A percentile compares a stretch with the other conserved stretches of the same genome.
Evolutionary conservation across 306 rosid species (phyloP).

Genomic region (Glycine latifolia): DNA sequence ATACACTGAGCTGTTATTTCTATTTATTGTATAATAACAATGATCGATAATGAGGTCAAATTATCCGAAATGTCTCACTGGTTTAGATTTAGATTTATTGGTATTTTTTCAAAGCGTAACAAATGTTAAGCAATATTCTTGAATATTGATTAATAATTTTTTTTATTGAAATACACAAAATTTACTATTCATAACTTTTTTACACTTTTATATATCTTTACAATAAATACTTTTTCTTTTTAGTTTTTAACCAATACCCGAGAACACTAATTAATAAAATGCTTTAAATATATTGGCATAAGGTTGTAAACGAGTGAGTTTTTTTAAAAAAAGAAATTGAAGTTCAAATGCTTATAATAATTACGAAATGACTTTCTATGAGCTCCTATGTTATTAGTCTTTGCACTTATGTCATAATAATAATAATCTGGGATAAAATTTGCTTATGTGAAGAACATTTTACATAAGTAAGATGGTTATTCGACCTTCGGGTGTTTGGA

Average conservation of each 20-base stretch:
- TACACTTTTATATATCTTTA: no score
- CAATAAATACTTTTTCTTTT: no score
- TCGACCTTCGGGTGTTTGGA: background rate
- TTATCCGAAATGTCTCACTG: no score
- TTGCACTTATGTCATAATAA: background rate
- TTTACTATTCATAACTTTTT: no score
- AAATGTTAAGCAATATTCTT: no score
- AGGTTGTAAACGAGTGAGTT: background rate
- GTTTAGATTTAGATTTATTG: background rate
- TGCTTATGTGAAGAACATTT: background rate
- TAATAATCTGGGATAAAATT: background rate
- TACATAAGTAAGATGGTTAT: background rate
- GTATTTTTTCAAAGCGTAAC: background rate
- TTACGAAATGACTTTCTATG: slow-evolving; percentile 6
- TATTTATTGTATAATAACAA: no score
- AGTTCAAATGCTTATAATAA: background rate
- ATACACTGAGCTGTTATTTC: background rate
- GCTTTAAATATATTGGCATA: no score
- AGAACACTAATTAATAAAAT: no score
- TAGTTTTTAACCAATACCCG: no score
- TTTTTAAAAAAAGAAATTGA: background rate
- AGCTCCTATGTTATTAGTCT: background rate
- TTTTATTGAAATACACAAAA: no score
- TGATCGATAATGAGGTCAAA: no score
- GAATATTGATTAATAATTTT: no score